Evolutionary conservation across 768 basidiomycete species (phyloP).

Genomic region (Chalciporus sphaerocephalus): DNA sequence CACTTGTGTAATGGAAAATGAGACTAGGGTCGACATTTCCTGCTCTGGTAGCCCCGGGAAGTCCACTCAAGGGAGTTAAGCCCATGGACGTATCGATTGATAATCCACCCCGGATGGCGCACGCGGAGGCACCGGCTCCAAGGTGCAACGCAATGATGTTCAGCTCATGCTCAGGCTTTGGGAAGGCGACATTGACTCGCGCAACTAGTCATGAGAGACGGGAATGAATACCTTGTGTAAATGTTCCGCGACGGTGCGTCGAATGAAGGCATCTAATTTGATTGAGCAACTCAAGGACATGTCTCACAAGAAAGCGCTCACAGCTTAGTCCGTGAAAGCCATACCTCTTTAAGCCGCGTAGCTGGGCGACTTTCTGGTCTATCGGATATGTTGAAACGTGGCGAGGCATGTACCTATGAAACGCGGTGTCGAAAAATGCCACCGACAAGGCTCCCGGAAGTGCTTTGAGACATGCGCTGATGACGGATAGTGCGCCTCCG

Average conservation of each 20-base stretch:
- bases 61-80: constrained; percentile 80
- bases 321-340: constrained; percentile 89
- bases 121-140: constrained; percentile 85
- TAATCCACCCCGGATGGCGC: constrained; percentile 66
- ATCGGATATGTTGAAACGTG: constrained; percentile 82
- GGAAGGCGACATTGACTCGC: background rate
- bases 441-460: constrained; percentile 70
- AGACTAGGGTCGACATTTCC: constrained; percentile 82
- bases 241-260: constrained; percentile 54
- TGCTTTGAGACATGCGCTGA: constrained; percentile 52
- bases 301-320: constrained; percentile 19
- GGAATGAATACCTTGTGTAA: constrained; percentile 45
- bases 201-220: background rate
- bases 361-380: constrained; percentile 52
- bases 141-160: constrained; percentile 84
- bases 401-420: constrained; percentile 70
- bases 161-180: constrained; percentile 42
- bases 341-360: constrained; percentile 77
- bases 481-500: constrained; percentile 55
- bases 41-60: constrained; percentile 85
- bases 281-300: constrained; percentile 1
- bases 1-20: constrained; percentile 74
- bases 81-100: constrained; percentile 91
- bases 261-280: constrained; percentile 59
- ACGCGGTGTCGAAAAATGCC: constrained; percentile 86